Conservation (phyloP, 768 basidiomycete genomes). For the Russula sp. region DNA sequence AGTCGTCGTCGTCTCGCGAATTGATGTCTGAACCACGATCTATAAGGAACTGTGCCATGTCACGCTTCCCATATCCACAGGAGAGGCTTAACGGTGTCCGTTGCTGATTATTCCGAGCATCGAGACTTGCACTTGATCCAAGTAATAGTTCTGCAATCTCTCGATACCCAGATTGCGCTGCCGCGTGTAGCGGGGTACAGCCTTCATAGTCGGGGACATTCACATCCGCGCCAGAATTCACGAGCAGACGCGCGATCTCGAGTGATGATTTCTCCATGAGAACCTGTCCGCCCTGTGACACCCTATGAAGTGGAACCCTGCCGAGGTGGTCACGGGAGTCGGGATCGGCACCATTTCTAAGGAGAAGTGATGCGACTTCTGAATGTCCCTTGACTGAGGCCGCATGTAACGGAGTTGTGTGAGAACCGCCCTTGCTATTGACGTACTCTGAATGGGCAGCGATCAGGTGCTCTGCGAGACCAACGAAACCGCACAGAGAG, state of each 20-base stretch:
- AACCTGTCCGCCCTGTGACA: background rate
- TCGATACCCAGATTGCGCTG: conserved; percentile 5
- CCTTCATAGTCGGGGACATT: background rate
- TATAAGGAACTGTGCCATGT: too few species aligned
- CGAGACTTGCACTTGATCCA: background rate
- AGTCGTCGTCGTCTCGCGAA: too few species aligned
- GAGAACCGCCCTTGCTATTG: background rate
- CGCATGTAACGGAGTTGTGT: background rate
- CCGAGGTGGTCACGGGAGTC: background rate
- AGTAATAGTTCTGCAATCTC: background rate
- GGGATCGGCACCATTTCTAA: background rate
- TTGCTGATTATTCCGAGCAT: background rate
- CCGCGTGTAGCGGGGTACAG: conserved; percentile 8
- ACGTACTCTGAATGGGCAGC: background rate
- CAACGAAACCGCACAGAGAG: conserved; percentile 9
- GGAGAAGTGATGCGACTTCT: background rate
- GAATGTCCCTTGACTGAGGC: background rate
- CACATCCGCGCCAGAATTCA: background rate
- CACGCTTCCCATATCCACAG: too few species aligned
- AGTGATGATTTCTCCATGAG: background rate
- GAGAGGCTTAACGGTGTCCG: background rate
- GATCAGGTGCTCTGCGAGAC: conserved; percentile 3
- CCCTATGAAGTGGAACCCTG: background rate
- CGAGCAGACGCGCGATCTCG: background rate
- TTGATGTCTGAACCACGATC: too few species aligned